Evolutionary conservation across 2,329 filamentous ascomycete genomes (phyloP).

Genomic region (Colletotrichum echinochloae): DNA sequence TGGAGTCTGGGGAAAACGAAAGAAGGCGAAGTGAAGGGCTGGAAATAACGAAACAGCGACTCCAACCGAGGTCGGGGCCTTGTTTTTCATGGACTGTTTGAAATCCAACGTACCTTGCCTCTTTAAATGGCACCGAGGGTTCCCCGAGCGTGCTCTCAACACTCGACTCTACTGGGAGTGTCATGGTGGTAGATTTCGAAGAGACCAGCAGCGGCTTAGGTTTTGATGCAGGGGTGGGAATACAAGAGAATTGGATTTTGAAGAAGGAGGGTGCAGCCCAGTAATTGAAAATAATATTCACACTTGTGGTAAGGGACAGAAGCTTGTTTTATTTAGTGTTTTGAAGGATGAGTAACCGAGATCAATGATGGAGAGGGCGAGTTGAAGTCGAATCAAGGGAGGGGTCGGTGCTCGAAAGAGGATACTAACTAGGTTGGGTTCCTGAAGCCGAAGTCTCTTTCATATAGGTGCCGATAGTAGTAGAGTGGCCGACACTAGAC

Average conservation of each 20-base stretch:
- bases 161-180: neutral
- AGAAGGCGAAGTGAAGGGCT: neutral
- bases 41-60: neutral
- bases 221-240: neutral
- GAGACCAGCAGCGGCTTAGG: neutral
- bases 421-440: neutral
- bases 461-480: neutral
- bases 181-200: neutral
- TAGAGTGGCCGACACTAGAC: constrained; percentile 3
- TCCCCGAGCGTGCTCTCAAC: neutral
- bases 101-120: constrained; percentile 1
- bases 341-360: neutral
- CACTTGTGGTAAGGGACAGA: neutral
- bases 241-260: neutral
- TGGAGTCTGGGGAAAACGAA: neutral
- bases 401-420: constrained; percentile 9
- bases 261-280: neutral
- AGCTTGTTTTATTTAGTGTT: no score
- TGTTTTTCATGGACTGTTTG: neutral
- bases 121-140: neutral
- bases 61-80: neutral
- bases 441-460: neutral
- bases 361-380: neutral
- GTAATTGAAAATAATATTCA: neutral
- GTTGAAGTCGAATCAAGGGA: constrained; percentile 27